A percentile compares a stretch with the other conserved stretches of the same genome.
phyloP scores from a whole-genome alignment of 225 moss, liverwort and hornwort species.

The Physcomitrellopsis africana region DNA sequence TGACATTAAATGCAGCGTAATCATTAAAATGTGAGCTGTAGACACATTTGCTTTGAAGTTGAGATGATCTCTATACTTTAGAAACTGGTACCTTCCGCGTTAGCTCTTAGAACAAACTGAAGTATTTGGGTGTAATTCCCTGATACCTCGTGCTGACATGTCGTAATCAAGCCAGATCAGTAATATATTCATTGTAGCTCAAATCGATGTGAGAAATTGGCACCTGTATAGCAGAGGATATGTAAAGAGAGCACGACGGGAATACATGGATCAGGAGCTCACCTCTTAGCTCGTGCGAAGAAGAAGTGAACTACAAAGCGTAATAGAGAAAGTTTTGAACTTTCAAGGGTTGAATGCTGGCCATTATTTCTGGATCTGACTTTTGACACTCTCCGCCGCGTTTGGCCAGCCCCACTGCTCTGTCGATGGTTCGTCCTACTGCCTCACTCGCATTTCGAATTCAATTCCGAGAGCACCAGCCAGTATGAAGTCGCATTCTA shows the following conservation, averaged over 20 bases:
- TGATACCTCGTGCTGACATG: background rate
- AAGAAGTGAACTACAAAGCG: conserved; percentile 23
- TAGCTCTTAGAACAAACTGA: background rate
- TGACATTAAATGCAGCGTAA: background rate
- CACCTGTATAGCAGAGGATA: background rate
- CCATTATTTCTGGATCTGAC: conserved; percentile 39
- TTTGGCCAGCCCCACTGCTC: conserved; percentile 42
- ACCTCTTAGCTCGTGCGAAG: conserved; percentile 28
- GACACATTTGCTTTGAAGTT: background rate
- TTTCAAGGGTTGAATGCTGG: conserved; percentile 32
- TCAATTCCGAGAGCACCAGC: conserved; percentile 20
- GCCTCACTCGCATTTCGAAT: conserved; percentile 51
- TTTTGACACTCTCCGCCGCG: conserved; percentile 37
- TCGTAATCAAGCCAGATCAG: background rate
- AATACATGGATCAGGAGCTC: conserved; percentile 15
- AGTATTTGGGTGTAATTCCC: background rate
- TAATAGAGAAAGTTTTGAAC: conserved; percentile 17
- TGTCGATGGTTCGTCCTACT: conserved; percentile 44
- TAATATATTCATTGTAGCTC: conserved; percentile 3
- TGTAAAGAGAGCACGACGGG: conserved; percentile 21
- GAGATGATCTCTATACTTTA: background rate
- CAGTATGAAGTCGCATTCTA: conserved; percentile 7
- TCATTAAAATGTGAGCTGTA: background rate
- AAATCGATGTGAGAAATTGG: conserved; percentile 10
- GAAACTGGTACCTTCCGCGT: background rate